phyloP scores from a whole-genome alignment of 2,329 filamentous ascomycete genomes.

The Talaromyces islandicus region DNA sequence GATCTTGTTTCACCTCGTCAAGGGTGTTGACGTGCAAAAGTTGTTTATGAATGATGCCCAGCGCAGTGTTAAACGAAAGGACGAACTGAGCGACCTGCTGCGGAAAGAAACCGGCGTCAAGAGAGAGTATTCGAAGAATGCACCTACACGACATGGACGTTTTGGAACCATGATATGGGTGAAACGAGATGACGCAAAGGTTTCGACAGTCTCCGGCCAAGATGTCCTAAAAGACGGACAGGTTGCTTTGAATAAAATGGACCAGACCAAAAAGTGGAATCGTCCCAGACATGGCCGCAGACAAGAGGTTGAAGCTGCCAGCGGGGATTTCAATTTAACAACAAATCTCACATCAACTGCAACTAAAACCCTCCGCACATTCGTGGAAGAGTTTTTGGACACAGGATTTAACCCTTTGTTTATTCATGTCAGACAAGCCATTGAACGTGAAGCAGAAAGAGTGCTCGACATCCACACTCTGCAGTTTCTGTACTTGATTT shows the following conservation, averaged over 20 bases:
- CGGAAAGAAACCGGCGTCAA: slow-evolving; percentile 80
- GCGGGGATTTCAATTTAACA: slow-evolving; percentile 69
- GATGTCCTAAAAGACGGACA: slow-evolving; percentile 70
- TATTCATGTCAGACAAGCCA: slow-evolving; percentile 74
- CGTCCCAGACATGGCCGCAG: slow-evolving; percentile 63
- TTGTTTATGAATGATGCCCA: slow-evolving; percentile 79
- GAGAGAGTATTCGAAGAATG: slow-evolving; percentile 67
- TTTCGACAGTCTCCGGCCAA: slow-evolving; percentile 83
- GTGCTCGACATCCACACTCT: slow-evolving; percentile 69
- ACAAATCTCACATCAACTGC: slow-evolving; percentile 65
- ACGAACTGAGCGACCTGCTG: slow-evolving; percentile 69
- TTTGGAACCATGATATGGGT: slow-evolving; percentile 99
- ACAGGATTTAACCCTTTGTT: slow-evolving; percentile 93
- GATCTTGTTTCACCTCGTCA: slow-evolving; percentile 85
- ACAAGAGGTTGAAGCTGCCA: slow-evolving; percentile 53
- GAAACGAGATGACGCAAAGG: slow-evolving; percentile 75
- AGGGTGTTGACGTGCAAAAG: slow-evolving; percentile 76
- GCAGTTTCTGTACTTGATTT: slow-evolving; percentile 87
- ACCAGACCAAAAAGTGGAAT: slow-evolving; percentile 83
- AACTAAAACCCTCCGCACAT: slow-evolving; percentile 68
- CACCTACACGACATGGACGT: slow-evolving; percentile 81
- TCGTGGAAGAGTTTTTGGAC: slow-evolving; percentile 91
- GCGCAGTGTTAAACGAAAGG: slow-evolving; percentile 60
- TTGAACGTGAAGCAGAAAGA: slow-evolving; percentile 83
- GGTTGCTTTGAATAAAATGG: slow-evolving; percentile 77